A percentile compares a stretch with the other conserved stretches of the same genome.
These are phyloP conservation scores for Myxozyma neotropica DNA, from an alignment of 805 yeast species.

Conservation along the genomic window DNA sequence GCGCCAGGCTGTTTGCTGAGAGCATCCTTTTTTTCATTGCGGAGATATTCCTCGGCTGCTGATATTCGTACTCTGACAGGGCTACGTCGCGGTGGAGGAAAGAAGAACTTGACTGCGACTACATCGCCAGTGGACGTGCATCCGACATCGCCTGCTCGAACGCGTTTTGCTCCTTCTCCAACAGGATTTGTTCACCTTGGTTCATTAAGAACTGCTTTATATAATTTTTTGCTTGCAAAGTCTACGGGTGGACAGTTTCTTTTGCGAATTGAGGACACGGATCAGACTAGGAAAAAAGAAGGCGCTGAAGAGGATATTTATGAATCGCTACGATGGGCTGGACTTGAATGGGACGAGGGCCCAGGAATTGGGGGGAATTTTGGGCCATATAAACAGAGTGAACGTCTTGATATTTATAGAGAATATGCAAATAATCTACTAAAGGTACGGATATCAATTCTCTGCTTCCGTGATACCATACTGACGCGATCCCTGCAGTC, in stretches of 20 bases:
- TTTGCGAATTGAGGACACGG: constrained; percentile 90
- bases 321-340: constrained; percentile 76
- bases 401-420: constrained; percentile 67
- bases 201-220: constrained; percentile 87
- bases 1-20: too few relatives aligned
- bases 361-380: constrained; percentile 59
- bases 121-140: background rate
- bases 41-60: background rate
- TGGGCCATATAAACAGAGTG: constrained; percentile 87
- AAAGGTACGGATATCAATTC: constrained; percentile 36
- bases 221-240: constrained; percentile 80
- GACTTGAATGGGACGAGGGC: constrained; percentile 77
- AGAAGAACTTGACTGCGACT: background rate
- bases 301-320: constrained; percentile 86
- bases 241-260: constrained; percentile 79
- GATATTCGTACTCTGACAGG: background rate
- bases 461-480: background rate
- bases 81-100: background rate
- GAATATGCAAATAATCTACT: constrained; percentile 60
- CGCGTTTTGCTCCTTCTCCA: constrained; percentile 98
- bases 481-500: constrained; percentile 30
- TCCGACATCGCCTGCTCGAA: constrained; percentile 52
- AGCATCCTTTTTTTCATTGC: too few relatives aligned
- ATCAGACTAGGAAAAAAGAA: constrained; percentile 47
- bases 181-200: constrained; percentile 96